Evolutionary conservation across 306 rosid genomes (phyloP), one percentile per base, ranked within the genome.

Genomic region (Luffa aegyptiaca): DNA sequence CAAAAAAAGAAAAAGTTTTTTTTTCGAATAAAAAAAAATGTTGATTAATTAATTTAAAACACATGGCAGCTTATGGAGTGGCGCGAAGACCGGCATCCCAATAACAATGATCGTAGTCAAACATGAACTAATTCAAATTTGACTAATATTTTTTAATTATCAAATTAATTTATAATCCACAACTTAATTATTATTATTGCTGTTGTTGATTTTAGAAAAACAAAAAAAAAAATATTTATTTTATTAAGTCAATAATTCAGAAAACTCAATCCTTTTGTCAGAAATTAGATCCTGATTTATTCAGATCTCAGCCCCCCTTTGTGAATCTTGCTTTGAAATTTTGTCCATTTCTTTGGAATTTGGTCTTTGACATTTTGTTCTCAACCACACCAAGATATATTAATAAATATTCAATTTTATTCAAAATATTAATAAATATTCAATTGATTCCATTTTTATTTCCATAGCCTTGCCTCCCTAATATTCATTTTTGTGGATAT

Each of bases 1-100:
- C 31, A 0, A 26, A 26, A 26, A 26, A 26, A n/a, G n/a, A n/a
- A n/a, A n/a, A n/a, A n/a, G n/a, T n/a, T n/a, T n/a, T n/a, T n/a
- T n/a, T n/a, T 26, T 26, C 0, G 31, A 26, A 26, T 26, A 16
- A 64, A 64, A 37, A 37, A 9, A 4, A 16, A 42, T n/a, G 33
- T 68, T 68, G 17, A 17, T n/a, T 69, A 69, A 69, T 69, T 69
- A 42, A 68, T 41, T 64, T 64, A 65, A 44, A 42, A 69, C 36
- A n/a, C 2, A 5, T 62, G 41, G 37, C 52, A 13, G 55, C 76
- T n/a, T 42, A 70, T 18, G 53, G 75, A 69, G 14, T 10, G 55
- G 76, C 55, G 55, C 55, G 10, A 20, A 11, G 76, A 70, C 76
- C 76, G 76, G 76, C 55, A 44, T 70, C 55, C 53, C 55, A 70